Evolutionary conservation across 1,284 basidiomycete genomes (phyloP), one percentile per base, ranked within the genome.

Genomic region (Trichosporon ovoides): DNA sequence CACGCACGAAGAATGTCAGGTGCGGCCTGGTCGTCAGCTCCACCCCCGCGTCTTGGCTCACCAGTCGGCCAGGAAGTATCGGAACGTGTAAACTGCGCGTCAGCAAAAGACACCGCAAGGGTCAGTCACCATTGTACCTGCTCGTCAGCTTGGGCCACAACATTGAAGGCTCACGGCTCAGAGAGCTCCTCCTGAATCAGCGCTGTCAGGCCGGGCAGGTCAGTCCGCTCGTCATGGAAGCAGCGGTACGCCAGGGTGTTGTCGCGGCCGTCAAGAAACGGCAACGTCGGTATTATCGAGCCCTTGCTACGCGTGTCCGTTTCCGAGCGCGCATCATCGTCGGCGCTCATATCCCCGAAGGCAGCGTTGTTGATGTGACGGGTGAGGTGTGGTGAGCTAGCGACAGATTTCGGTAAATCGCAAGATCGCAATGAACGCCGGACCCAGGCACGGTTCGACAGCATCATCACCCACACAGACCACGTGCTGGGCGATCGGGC

Each of bases 51-150:
- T 31, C 57, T 36, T 35, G 11, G 40, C 80, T 57, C 52, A 93
- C 94, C 96, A 98, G 68, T 92, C 88, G 69, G 91, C 85, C 13
- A 98, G 82, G 74, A 97, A 97, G 76, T 96, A 96, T 3, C 92
- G 86, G 69, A 72, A 77, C 11, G 76, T 78, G 50, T 77, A 78
- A 19, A 75, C 76, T 77, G 56, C 12, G 9, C 10, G 35, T 60
- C 48, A 59, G 53, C 38, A 24, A 0, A 11, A 5, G 28, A 7
- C 3, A 19, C 13, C 18, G 18, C 22, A 20, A 24, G 13, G 22
- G n/a, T 19, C 16, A 24, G 52, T 50, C 22, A 61, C 57, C 58
- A 46, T 54, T 58, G 34, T 58, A 58, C 20, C 57, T 58, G 37
- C n/a, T 2, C 9, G 40, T 53, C 16, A 58, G 48, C 48, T 33